These are phyloP conservation scores for Porphyrellus cyaneotinctus DNA, from an alignment of 768 basidiomycete species.

Conservation along the genomic window DNA sequence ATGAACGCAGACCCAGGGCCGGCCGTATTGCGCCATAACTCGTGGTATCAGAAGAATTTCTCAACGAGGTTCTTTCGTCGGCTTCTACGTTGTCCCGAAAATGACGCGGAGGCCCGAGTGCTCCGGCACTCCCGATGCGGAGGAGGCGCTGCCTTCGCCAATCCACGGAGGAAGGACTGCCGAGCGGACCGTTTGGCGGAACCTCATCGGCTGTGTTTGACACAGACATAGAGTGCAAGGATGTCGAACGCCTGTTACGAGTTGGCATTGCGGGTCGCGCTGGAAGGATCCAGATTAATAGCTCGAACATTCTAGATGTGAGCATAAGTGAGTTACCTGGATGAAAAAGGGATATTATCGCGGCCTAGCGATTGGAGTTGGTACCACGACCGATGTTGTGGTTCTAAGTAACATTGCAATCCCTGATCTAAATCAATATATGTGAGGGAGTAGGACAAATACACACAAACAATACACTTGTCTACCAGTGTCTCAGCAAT, in stretches of 20 bases:
- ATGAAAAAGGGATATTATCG: neutral
- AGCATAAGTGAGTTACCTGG: neutral
- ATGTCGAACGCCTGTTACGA: conserved; percentile 16
- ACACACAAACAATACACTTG: conserved; percentile 15
- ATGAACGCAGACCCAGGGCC: conserved; percentile 24
- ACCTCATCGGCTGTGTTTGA: conserved; percentile 5
- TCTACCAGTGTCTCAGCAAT: no score
- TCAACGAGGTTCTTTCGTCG: conserved; percentile 37
- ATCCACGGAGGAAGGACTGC: conserved; percentile 51
- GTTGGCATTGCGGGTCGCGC: conserved; percentile 14
- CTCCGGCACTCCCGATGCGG: conserved; percentile 39
- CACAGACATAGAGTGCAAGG: conserved; percentile 18
- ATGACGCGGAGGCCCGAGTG: neutral
- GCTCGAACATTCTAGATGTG: neutral
- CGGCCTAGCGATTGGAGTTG: neutral
- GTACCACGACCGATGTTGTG: neutral
- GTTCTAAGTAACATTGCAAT: neutral
- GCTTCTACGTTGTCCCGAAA: conserved; percentile 4
- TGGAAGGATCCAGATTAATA: neutral
- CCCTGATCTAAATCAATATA: neutral
- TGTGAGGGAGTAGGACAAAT: conserved; percentile 10
- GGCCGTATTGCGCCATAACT: conserved; percentile 56
- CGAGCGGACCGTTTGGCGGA: conserved; percentile 34
- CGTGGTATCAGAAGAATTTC: conserved; percentile 22
- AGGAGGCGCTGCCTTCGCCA: conserved; percentile 62